phyloP scores from a whole-genome alignment of 2,329 filamentous ascomycete genomes.

The Cercospora sp. region DNA sequence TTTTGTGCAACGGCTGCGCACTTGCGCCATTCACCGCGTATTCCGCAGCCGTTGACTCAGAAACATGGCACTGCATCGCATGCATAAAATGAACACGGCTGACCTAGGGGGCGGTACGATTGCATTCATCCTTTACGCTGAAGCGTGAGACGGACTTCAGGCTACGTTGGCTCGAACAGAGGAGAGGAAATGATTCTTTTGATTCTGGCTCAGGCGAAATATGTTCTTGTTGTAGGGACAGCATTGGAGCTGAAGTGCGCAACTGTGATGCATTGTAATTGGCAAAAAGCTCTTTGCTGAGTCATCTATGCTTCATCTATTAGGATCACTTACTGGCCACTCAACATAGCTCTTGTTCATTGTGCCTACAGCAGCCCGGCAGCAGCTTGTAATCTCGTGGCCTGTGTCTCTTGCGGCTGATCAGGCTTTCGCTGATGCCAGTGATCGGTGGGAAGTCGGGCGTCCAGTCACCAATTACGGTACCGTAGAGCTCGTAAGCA shows the following conservation, averaged over 20 bases:
- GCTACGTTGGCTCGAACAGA: not conserved
- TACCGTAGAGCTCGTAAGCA: not conserved
- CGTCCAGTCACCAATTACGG: not conserved
- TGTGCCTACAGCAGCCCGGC: not conserved
- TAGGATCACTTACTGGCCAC: not conserved
- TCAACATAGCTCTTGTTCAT: not conserved
- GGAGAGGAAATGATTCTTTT: not conserved
- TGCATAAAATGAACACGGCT: not conserved
- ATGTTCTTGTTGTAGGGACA: not conserved
- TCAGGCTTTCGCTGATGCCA: not conserved
- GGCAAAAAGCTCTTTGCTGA: not conserved
- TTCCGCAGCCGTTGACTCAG: not conserved
- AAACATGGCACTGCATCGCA: not conserved
- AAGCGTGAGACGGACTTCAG: not conserved
- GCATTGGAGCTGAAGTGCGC: not conserved
- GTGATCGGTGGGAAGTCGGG: not conserved
- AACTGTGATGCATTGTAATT: not conserved
- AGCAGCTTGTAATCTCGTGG: not conserved
- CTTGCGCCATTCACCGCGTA: conserved; percentile 4
- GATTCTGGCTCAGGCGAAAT: not conserved
- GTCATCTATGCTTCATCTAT: not conserved
- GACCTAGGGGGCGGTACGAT: not conserved
- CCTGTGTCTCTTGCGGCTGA: not conserved
- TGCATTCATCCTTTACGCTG: not conserved
- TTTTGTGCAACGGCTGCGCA: not conserved